Percentiles rank a stretch among this genome's conserved stretches.
Conservation (phyloP, 441 rosid genomes). For the Croton setiger region DNA sequence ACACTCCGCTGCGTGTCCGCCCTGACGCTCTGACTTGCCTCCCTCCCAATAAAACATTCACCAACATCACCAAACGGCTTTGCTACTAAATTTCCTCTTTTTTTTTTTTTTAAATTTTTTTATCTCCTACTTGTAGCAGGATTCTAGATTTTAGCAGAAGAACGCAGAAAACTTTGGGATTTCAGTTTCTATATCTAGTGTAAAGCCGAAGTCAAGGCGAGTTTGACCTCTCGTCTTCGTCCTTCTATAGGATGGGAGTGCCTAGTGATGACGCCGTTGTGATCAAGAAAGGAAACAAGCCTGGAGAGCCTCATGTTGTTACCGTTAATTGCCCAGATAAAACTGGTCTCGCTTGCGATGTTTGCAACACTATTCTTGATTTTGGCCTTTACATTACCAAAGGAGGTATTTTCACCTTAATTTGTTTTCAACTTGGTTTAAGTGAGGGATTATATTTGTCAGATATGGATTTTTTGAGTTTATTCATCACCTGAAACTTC, state of each 20-base stretch:
- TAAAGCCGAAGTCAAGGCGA: background rate
- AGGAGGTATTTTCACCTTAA: conserved; percentile 53
- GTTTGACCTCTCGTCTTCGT: background rate
- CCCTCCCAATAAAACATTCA: background rate
- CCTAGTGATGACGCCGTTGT: conserved; percentile 54
- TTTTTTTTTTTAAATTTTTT: too few species aligned
- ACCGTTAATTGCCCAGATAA: conserved; percentile 81
- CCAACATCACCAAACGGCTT: too few species aligned
- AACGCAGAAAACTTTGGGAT: background rate
- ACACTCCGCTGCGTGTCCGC: too few species aligned
- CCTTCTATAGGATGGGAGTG: conserved; percentile 35
- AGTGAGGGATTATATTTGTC: background rate
- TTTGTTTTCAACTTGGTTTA: background rate
- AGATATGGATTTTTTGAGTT: too few species aligned
- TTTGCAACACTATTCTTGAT: conserved; percentile 64
- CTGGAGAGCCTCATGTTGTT: conserved; percentile 61
- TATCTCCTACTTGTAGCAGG: background rate
- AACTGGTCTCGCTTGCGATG: conserved; percentile 73
- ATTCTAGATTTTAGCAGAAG: background rate
- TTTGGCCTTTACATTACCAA: conserved; percentile 69
- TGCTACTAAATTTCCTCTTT: too few species aligned
- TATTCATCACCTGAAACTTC: too few species aligned
- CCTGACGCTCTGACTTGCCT: background rate
- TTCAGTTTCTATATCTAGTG: background rate
- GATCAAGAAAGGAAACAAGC: conserved; percentile 55